phyloP scores from a whole-genome alignment of 2,329 filamentous ascomycete species.

The Fusarium nygamai region DNA sequence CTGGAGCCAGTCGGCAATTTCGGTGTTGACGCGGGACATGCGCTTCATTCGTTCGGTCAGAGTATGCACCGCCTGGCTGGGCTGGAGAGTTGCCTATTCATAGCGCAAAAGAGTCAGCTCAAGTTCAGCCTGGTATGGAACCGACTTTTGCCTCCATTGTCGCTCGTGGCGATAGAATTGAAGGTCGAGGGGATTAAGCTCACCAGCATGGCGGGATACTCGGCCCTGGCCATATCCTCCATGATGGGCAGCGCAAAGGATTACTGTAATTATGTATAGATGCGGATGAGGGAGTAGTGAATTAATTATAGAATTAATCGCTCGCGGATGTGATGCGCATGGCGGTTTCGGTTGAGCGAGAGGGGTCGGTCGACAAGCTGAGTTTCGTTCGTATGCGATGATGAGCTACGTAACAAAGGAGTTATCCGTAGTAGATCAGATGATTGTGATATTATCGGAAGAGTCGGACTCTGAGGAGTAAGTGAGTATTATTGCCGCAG shows the following conservation, averaged over 20 bases:
- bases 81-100: constrained; percentile 79
- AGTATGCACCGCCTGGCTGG: constrained; percentile 80
- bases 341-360: constrained; percentile 14
- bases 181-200: constrained; percentile 49
- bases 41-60: constrained; percentile 89
- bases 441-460: constrained; percentile 14
- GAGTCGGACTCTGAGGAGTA: constrained; percentile 18
- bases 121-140: background rate
- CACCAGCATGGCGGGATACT: constrained; percentile 96
- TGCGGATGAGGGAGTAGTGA: background rate
- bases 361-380: constrained; percentile 33
- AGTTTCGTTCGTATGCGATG: constrained; percentile 10
- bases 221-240: constrained; percentile 83
- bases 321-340: constrained; percentile 29
- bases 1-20: constrained; percentile 97
- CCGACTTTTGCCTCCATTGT: background rate
- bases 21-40: constrained; percentile 85
- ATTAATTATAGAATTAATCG: constrained; percentile 31
- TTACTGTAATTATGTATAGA: constrained; percentile 29
- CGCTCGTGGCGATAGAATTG: background rate
- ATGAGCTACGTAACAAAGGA: constrained; percentile 6
- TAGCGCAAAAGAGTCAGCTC: constrained; percentile 33
- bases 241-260: constrained; percentile 58
- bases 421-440: constrained; percentile 1
- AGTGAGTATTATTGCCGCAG: background rate